Evolutionary conservation across 176 grass and related monocot genomes (phyloP).

Genomic region (Tillandsia fasciculata): DNA sequence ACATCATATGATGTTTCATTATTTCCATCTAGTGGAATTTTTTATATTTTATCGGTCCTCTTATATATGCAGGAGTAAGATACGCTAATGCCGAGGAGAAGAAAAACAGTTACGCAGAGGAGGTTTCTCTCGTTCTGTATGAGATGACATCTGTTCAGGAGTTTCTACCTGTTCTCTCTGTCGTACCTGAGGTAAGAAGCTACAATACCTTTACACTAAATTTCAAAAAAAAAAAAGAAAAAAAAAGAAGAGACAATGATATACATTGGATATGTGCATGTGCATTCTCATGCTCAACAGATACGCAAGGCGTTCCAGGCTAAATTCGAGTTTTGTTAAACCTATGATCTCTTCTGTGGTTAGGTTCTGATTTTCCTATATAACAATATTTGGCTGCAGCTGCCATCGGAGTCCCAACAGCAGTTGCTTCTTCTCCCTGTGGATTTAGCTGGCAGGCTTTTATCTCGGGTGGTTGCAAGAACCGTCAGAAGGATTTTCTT

Average conservation of each 20-base stretch:
- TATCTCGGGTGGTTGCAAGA: conserved; percentile 74
- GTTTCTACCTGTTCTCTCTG: conserved; percentile 46
- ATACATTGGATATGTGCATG: not conserved
- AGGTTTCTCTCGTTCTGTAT: conserved; percentile 64
- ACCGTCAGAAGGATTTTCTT: conserved; percentile 65
- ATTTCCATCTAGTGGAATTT: not conserved
- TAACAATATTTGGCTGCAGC: conserved; percentile 29
- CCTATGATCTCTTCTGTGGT: not conserved
- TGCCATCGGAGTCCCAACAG: conserved; percentile 67
- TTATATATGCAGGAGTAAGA: conserved; percentile 36
- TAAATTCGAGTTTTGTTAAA: too few species aligned
- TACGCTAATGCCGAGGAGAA: conserved; percentile 28
- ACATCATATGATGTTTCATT: not conserved
- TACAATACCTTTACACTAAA: not conserved
- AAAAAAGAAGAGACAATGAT: too few species aligned
- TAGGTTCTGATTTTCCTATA: conserved; percentile 11
- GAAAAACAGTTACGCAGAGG: conserved; percentile 28
- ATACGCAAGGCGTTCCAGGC: not conserved
- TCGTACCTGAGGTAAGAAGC: conserved; percentile 65
- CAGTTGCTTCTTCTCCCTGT: conserved; percentile 59
- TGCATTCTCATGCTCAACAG: not conserved
- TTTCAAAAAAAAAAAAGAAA: too few species aligned
- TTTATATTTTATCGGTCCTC: not conserved
- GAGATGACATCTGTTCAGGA: conserved; percentile 62
- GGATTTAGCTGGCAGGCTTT: conserved; percentile 58